Evolutionary conservation across 1,284 basidiomycete genomes (phyloP).

Genomic region (Pterulicium gracile): DNA sequence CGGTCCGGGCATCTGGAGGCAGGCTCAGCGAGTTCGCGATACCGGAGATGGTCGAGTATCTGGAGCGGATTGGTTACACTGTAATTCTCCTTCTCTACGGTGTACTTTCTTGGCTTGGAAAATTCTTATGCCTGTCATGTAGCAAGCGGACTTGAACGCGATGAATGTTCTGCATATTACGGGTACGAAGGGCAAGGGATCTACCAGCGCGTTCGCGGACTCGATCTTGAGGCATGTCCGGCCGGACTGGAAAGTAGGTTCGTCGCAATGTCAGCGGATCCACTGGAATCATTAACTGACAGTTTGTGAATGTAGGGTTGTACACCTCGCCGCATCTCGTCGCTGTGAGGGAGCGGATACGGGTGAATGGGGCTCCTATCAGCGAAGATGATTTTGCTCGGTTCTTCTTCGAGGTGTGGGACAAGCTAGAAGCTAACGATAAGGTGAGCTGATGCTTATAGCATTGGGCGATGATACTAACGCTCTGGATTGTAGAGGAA

Average conservation of each 20-base stretch:
- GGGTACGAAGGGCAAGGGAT: slow-evolving; percentile 98
- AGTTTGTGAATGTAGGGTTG: slow-evolving; percentile 46
- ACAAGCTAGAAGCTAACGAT: slow-evolving; percentile 65
- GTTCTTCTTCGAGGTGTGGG: slow-evolving; percentile 98
- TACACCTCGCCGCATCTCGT: slow-evolving; percentile 98
- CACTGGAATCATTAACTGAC: background rate
- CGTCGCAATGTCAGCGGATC: slow-evolving; percentile 10
- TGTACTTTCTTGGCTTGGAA: slow-evolving; percentile 8
- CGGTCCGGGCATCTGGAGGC: slow-evolving; percentile 69
- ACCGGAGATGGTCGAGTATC: slow-evolving; percentile 86
- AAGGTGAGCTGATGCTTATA: slow-evolving; percentile 29
- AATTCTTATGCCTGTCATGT: slow-evolving; percentile 6
- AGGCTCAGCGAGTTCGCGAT: slow-evolving; percentile 66
- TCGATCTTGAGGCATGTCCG: slow-evolving; percentile 55
- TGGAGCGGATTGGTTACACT: slow-evolving; percentile 79
- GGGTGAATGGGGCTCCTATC: slow-evolving; percentile 86
- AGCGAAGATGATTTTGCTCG: slow-evolving; percentile 82
- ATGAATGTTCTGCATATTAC: slow-evolving; percentile 96
- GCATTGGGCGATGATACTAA: slow-evolving; percentile 5
- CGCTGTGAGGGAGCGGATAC: slow-evolving; percentile 91
- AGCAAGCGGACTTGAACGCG: slow-evolving; percentile 78
- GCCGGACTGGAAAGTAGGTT: slow-evolving; percentile 68
- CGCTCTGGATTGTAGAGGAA: slow-evolving; percentile 29
- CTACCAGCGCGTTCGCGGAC: slow-evolving; percentile 88
- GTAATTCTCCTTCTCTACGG: slow-evolving; percentile 32